Percentiles rank a stretch among this genome's conserved stretches.
Evolutionary conservation across 495 filamentous ascomycete genomes (phyloP).

Genomic region (Penicillium lividum): DNA sequence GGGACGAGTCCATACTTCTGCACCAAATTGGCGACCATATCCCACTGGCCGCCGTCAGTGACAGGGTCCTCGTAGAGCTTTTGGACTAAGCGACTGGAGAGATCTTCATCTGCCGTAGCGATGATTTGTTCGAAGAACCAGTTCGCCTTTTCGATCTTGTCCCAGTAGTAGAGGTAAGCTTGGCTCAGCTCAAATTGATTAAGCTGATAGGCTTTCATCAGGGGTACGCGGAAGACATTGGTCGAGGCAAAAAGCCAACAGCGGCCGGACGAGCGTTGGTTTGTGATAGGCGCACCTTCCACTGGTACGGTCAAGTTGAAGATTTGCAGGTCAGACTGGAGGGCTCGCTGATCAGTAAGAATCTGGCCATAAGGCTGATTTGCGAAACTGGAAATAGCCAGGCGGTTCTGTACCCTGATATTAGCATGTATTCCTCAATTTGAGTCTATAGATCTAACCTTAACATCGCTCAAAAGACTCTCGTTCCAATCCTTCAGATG

Average conservation of each 20-base stretch:
- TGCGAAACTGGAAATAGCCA: constrained; percentile 69
- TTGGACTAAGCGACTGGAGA: constrained; percentile 70
- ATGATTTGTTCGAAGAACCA: constrained; percentile 83
- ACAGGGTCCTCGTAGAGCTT: constrained; percentile 65
- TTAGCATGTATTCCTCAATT: neutral
- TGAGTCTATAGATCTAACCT: constrained; percentile 16
- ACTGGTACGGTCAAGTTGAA: constrained; percentile 83
- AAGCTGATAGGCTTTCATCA: constrained; percentile 79
- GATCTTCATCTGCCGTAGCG: constrained; percentile 63
- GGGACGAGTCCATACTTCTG: constrained; percentile 83
- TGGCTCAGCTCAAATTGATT: constrained; percentile 82
- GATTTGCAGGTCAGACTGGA: constrained; percentile 65
- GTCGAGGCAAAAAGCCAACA: constrained; percentile 91
- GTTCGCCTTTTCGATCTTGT: constrained; percentile 91
- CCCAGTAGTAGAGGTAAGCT: constrained; percentile 91
- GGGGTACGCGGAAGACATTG: constrained; percentile 80
- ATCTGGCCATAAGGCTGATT: constrained; percentile 54
- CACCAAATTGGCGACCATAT: constrained; percentile 87
- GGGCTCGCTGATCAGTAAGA: constrained; percentile 50
- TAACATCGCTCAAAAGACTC: constrained; percentile 20
- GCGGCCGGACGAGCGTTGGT: constrained; percentile 74
- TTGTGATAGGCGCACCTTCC: constrained; percentile 81
- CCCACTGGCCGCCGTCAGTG: constrained; percentile 85
- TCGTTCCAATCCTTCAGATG: constrained; percentile 24
- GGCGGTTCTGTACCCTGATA: constrained; percentile 48